Conservation (phyloP, 2,329 filamentous ascomycete genomes). For the Diaporthe citrichinensis region DNA sequence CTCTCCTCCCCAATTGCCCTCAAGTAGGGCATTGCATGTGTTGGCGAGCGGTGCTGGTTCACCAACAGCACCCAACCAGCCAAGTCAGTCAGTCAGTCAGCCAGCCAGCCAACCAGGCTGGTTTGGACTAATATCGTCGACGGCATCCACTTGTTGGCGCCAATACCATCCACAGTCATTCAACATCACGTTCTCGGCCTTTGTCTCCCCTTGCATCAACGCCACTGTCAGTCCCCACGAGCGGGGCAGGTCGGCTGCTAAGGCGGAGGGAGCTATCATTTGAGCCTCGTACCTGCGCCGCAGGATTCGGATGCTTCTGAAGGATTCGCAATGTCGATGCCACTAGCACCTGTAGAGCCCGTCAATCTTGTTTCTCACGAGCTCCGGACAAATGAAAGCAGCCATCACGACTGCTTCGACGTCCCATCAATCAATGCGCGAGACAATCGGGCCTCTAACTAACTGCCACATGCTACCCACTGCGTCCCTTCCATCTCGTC, state of each 20-base stretch:
- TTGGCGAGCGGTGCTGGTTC: not conserved
- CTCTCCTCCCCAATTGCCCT: not conserved
- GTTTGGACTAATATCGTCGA: not conserved
- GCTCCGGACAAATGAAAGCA: slow-evolving; percentile 26
- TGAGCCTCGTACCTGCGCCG: slow-evolving; percentile 38
- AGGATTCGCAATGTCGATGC: slow-evolving; percentile 31
- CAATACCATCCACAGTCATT: slow-evolving; percentile 2
- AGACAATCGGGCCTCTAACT: slow-evolving; percentile 2
- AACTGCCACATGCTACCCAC: slow-evolving; percentile 8
- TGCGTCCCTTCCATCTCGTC: slow-evolving; percentile 4
- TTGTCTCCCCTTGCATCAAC: slow-evolving; percentile 6
- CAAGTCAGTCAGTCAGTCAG: not conserved
- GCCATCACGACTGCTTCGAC: not conserved
- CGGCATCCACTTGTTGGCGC: not conserved
- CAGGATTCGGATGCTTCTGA: slow-evolving; percentile 33
- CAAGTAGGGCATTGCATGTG: not conserved
- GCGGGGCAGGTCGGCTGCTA: slow-evolving; percentile 30
- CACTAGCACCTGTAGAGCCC: slow-evolving; percentile 28
- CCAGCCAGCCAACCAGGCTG: not conserved
- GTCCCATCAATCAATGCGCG: slow-evolving; percentile 5
- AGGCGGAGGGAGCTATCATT: slow-evolving; percentile 17
- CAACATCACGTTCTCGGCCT: not conserved
- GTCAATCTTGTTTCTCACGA: slow-evolving; percentile 35
- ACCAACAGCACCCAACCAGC: not conserved
- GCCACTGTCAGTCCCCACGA: slow-evolving; percentile 5